Evolutionary conservation across 2,329 filamentous ascomycete genomes (phyloP).

Genomic region (Trichoderma semiorbis): DNA sequence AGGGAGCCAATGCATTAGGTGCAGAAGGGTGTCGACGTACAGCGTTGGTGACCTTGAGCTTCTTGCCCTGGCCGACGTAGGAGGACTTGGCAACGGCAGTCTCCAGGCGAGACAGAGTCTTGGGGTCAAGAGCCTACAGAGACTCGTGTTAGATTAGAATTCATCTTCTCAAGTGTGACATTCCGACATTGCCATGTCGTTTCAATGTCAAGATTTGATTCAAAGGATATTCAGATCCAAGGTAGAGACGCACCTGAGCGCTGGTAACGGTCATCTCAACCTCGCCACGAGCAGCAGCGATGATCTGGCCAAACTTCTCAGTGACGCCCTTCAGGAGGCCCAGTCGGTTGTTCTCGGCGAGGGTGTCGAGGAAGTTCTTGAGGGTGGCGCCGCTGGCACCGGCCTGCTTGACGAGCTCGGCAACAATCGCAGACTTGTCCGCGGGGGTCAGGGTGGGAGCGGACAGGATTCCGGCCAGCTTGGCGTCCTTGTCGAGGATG

Average conservation of each 20-base stretch:
- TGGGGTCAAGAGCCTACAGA: conserved; percentile 74
- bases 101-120: conserved; percentile 83
- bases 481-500: conserved; percentile 76
- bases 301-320: conserved; percentile 82
- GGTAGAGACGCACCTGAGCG: conserved; percentile 67
- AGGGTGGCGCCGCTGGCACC: conserved; percentile 74
- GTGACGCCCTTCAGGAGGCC: conserved; percentile 75
- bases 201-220: not conserved
- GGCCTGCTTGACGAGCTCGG: conserved; percentile 82
- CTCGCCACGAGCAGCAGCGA: conserved; percentile 87
- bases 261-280: conserved; percentile 89
- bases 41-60: conserved; percentile 94
- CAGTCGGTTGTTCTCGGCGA: conserved; percentile 96
- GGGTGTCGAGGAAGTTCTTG: conserved; percentile 87
- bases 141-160: conserved; percentile 23
- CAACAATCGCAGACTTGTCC: conserved; percentile 84
- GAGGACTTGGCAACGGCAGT: conserved; percentile 81
- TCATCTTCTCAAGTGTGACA: not conserved
- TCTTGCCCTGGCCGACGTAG: conserved; percentile 88
- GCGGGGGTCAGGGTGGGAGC: conserved; percentile 72
- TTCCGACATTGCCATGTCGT: not conserved
- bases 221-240: not conserved
- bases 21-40: conserved; percentile 42
- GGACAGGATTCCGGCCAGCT: conserved; percentile 71
- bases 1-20: not conserved